Evolutionary conservation across 1,284 basidiomycete genomes (phyloP), one percentile per base, ranked within the genome.

Genomic region (Amylostereum chailletii): DNA sequence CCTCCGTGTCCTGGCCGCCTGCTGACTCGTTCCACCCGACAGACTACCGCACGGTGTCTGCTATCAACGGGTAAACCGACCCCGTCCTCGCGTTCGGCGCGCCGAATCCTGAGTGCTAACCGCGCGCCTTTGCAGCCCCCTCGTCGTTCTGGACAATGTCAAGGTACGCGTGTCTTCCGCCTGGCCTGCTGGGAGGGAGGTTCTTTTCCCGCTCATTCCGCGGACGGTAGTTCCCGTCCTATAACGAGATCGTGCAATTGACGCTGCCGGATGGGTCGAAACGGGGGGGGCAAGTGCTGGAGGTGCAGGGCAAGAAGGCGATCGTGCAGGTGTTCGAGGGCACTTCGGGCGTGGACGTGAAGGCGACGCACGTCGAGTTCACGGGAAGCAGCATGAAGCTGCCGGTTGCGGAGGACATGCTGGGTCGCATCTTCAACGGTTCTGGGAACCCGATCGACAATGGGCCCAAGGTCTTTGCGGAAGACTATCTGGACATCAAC

Each of bases 241-340:
- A 97, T 78, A 99, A 99, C 68, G 96, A 99, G 75, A 99, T 98
- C 60, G 96, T 99, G 34, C 86, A 90, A 61, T 75, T 99, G 56
- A 98, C 94, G 3, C 78, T 99, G 19, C 95, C 96, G 5, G 96
- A 99, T 68, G 96, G 96, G 36, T 81, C 92, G 33, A 88, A 87
- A 62, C 88, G 96, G 61, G 94, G 94, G 27, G 96, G 96, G 39
- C 96, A 99, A 71, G 95, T 99, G 6, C 84, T 99, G 49, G 96
- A 99, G 70, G 94, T 99, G 38, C 90, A 91, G 62, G 96, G 96
- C 50, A 95, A 94, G 79, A 99, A 99, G 69, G 96, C 96, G 44
- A 94, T 99, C 62, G 95, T 99, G 10, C 95, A 99, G 67, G 94
- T 99, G 54, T 99, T 99, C 62, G 96, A 99, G 68, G 96, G 96